A percentile compares a stretch with the other conserved stretches of the same genome.
phyloP scores from a whole-genome alignment of 768 basidiomycete species.

The Mycena galopus region DNA sequence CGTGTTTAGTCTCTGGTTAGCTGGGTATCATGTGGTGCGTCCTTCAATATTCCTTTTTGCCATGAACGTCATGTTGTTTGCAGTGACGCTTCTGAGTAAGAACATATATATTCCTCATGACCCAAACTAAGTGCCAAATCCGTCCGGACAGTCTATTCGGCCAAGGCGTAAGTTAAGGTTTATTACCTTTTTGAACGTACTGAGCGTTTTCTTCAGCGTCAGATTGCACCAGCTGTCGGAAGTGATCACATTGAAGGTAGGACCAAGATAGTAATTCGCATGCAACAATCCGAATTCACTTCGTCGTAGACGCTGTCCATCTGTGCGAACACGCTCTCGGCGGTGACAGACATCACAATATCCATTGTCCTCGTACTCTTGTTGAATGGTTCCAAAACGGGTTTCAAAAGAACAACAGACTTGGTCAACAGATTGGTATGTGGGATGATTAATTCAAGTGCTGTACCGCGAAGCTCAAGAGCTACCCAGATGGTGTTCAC shows the following conservation, averaged over 20 bases:
- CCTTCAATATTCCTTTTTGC: not conserved
- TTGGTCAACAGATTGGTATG: constrained; percentile 31
- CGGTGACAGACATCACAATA: constrained; percentile 24
- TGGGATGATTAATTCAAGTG: not conserved
- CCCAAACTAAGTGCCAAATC: not conserved
- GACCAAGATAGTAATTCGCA: not conserved
- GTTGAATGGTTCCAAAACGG: constrained; percentile 28
- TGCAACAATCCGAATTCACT: not conserved
- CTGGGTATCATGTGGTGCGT: constrained; percentile 34
- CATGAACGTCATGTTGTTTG: not conserved
- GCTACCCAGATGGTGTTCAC: constrained; percentile 24
- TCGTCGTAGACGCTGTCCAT: constrained; percentile 12
- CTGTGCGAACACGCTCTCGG: constrained; percentile 16
- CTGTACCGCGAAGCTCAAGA: not conserved
- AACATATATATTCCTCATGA: not conserved
- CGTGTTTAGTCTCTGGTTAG: constrained; percentile 23
- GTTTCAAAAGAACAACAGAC: constrained; percentile 31
- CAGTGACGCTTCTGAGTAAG: constrained; percentile 13
- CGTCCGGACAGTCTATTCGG: constrained; percentile 21
- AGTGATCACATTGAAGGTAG: constrained; percentile 25
- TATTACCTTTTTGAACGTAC: not conserved
- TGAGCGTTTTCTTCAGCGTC: constrained; percentile 10
- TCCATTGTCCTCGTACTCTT: constrained; percentile 20
- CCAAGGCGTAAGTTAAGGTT: constrained; percentile 25
- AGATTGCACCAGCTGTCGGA: not conserved